Evolutionary conservation across 805 yeast genomes (phyloP).

Genomic region (Nakazawaea peltata): DNA sequence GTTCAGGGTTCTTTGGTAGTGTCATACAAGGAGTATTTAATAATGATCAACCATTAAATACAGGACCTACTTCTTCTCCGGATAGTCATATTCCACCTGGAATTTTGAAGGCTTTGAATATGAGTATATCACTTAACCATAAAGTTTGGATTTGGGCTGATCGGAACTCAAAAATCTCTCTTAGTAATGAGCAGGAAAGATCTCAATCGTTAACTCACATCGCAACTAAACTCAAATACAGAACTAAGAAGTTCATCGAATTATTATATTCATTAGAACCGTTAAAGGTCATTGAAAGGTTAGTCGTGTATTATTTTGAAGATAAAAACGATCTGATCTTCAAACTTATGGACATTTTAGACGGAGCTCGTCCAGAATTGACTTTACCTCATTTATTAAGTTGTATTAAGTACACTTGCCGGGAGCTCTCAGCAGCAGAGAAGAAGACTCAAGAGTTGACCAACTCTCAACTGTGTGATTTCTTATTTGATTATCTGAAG

Average conservation of each 20-base stretch:
- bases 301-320: constrained; percentile 22
- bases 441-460: constrained; percentile 35
- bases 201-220: constrained; percentile 33
- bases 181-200: constrained; percentile 9
- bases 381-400: constrained; percentile 64
- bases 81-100: no score
- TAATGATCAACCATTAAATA: constrained; percentile 51
- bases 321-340: constrained; percentile 28
- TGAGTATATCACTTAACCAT: constrained; percentile 45
- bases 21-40: constrained; percentile 76
- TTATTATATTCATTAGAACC: constrained; percentile 61
- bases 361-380: constrained; percentile 72
- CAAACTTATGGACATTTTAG: constrained; percentile 68
- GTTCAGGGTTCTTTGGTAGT: constrained; percentile 52
- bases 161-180: constrained; percentile 18
- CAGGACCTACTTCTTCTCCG: constrained; percentile 45
- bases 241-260: constrained; percentile 59
- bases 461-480: constrained; percentile 36
- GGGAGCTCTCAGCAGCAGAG: no score
- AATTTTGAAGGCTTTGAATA: constrained; percentile 58
- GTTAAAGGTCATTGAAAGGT: constrained; percentile 59
- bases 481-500: constrained; percentile 52
- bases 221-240: constrained; percentile 57
- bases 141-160: constrained; percentile 72
- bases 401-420: constrained; percentile 30